phyloP scores from a whole-genome alignment of 2,329 filamentous ascomycete species.

The Pyricularia pennisetigena region DNA sequence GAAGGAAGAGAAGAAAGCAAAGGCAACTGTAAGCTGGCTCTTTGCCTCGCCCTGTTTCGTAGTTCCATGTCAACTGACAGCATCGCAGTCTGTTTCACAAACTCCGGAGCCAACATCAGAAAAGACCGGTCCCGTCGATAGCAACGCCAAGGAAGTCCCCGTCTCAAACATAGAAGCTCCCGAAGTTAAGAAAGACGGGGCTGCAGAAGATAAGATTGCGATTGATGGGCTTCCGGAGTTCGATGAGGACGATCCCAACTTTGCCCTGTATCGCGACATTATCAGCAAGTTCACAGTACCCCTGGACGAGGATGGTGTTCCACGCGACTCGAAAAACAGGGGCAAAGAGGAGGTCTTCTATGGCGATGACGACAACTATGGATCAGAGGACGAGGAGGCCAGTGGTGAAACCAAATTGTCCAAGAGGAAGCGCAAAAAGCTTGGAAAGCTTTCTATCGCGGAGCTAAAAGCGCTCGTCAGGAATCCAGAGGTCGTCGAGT shows the following conservation, averaged over 20 bases:
- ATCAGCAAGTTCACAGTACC: slow-evolving; percentile 68
- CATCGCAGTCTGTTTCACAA: slow-evolving; percentile 2
- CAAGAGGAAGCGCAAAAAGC: slow-evolving; percentile 88
- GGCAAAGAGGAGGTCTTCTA: slow-evolving; percentile 83
- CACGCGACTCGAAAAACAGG: slow-evolving; percentile 54
- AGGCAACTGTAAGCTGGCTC: slow-evolving; percentile 36
- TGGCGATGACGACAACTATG: slow-evolving; percentile 76
- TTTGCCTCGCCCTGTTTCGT: background rate
- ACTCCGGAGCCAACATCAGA: background rate
- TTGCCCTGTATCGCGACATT: slow-evolving; percentile 73
- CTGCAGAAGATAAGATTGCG: slow-evolving; percentile 22
- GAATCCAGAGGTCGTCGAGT: slow-evolving; percentile 92
- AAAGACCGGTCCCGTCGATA: slow-evolving; percentile 9
- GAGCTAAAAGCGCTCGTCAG: slow-evolving; percentile 87
- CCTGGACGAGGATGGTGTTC: slow-evolving; percentile 50
- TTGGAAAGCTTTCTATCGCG: slow-evolving; percentile 84
- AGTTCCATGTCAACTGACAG: background rate
- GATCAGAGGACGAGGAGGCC: slow-evolving; percentile 70
- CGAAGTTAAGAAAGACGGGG: slow-evolving; percentile 30
- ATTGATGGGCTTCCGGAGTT: slow-evolving; percentile 37
- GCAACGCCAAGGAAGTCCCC: slow-evolving; percentile 19
- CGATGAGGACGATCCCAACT: slow-evolving; percentile 63
- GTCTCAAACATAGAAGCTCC: slow-evolving; percentile 23
- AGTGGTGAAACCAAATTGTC: slow-evolving; percentile 61
- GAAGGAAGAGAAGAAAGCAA: slow-evolving; percentile 75